Percentiles rank a stretch among this genome's conserved stretches.
phyloP scores from a whole-genome alignment of 768 basidiomycete genomes.

The Tylopilus plumbeoviolaceoides region DNA sequence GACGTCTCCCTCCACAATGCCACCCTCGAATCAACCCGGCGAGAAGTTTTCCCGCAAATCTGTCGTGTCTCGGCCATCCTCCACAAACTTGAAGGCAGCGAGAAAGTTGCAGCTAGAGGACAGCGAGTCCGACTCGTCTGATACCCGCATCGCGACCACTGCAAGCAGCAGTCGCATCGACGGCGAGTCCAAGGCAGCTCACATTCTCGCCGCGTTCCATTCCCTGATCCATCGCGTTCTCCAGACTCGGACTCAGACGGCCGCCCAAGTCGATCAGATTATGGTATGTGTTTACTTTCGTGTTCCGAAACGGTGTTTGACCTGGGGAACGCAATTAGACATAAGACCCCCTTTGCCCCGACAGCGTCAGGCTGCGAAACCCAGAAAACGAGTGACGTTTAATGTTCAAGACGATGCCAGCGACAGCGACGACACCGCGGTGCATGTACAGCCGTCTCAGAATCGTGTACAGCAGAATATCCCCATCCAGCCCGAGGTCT shows the following conservation, averaged over 20 bases:
- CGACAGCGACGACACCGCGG: conserved; percentile 14
- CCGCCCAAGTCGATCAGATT: background rate
- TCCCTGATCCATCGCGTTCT: background rate
- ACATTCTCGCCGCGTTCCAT: background rate
- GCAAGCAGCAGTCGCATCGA: conserved; percentile 2
- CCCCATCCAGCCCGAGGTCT: background rate
- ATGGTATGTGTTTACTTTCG: background rate
- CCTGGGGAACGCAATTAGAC: conserved; percentile 1
- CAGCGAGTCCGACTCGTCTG: conserved; percentile 8
- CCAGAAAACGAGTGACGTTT: conserved; percentile 15
- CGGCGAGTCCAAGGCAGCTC: conserved; percentile 6
- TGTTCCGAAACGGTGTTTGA: background rate
- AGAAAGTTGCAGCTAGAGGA: conserved; percentile 8
- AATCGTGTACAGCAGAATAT: conserved; percentile 1
- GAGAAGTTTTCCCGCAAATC: background rate
- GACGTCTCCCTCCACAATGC: conserved; percentile 7
- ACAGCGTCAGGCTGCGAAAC: background rate
- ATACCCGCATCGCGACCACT: background rate
- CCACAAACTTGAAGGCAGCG: conserved; percentile 10
- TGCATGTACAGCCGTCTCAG: conserved; percentile 8
- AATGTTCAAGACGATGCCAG: conserved; percentile 1
- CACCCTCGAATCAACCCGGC: conserved; percentile 1
- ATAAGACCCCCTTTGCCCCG: background rate
- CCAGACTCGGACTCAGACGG: conserved; percentile 18
- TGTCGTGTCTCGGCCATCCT: background rate